phyloP scores from a whole-genome alignment of 2,329 filamentous ascomycete genomes.

The Mollisia scopiformis region DNA sequence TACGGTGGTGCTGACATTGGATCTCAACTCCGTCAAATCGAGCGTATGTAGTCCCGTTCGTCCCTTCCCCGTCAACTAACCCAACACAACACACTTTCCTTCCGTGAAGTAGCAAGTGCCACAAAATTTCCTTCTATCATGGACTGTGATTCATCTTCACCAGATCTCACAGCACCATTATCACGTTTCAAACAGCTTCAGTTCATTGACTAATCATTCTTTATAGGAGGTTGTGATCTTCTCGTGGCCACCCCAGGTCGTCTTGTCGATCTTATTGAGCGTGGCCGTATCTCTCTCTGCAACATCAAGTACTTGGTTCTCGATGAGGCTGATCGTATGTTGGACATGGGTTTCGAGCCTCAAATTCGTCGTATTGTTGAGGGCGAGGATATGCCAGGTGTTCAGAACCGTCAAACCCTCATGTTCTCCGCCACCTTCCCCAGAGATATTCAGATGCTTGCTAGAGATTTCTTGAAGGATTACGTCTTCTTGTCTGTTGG shows the following conservation, averaged over 20 bases:
- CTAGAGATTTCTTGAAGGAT: constrained; percentile 97
- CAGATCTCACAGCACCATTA: constrained; percentile 6
- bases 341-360: constrained; percentile 99
- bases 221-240: constrained; percentile 76
- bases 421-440: constrained; percentile 99
- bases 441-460: constrained; percentile 98
- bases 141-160: constrained; percentile 10
- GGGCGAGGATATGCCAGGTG: constrained; percentile 93
- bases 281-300: constrained; percentile 93
- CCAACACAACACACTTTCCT: constrained; percentile 7
- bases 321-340: constrained; percentile 99
- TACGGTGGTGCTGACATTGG: constrained; percentile 99
- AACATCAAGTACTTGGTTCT: constrained; percentile 99
- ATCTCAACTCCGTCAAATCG: constrained; percentile 96
- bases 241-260: constrained; percentile 96
- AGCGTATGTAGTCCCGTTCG: constrained; percentile 53
- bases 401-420: constrained; percentile 88
- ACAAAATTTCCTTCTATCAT: constrained; percentile 9
- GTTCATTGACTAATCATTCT: constrained; percentile 2
- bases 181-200: constrained; percentile 7
- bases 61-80: constrained; percentile 6
- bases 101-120: constrained; percentile 9
- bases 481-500: constrained; percentile 99
- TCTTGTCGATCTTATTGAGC: constrained; percentile 97
- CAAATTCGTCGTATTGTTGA: constrained; percentile 99